Conservation (phyloP, 2,329 filamentous ascomycete species). For the Raffaelea arxii region DNA sequence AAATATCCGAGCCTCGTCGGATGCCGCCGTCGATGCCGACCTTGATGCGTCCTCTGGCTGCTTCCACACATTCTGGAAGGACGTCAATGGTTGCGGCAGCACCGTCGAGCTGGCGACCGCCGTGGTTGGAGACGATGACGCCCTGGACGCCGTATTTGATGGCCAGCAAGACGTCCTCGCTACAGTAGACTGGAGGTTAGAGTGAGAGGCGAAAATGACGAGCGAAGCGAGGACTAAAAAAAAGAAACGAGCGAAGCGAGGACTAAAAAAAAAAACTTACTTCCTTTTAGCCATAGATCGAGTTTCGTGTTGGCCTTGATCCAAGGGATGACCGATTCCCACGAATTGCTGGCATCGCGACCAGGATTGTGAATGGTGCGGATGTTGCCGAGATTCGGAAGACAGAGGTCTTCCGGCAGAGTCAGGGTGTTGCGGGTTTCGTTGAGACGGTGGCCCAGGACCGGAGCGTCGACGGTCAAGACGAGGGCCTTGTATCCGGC, state of each 20-base stretch:
- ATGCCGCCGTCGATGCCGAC: constrained; percentile 45
- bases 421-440: constrained; percentile 42
- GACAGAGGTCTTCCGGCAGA: background rate
- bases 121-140: constrained; percentile 35
- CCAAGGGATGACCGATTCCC: constrained; percentile 1
- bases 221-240: no score
- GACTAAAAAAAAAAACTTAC: constrained; percentile 7
- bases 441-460: constrained; percentile 41
- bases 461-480: constrained; percentile 42
- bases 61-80: constrained; percentile 29
- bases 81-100: constrained; percentile 34
- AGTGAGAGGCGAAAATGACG: no score
- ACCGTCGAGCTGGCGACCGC: constrained; percentile 35
- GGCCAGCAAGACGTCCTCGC: constrained; percentile 30
- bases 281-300: constrained; percentile 37
- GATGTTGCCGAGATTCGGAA: background rate
- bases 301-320: constrained; percentile 27
- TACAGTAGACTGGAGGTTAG: constrained; percentile 1
- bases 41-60: constrained; percentile 38
- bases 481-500: constrained; percentile 24
- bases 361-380: background rate
- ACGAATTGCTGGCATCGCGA: background rate
- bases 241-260: background rate
- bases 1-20: constrained; percentile 41
- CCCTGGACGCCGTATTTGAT: constrained; percentile 14